Evolutionary conservation across 2,329 filamentous ascomycete species (phyloP).

Genomic region (Penicillium sp.): DNA sequence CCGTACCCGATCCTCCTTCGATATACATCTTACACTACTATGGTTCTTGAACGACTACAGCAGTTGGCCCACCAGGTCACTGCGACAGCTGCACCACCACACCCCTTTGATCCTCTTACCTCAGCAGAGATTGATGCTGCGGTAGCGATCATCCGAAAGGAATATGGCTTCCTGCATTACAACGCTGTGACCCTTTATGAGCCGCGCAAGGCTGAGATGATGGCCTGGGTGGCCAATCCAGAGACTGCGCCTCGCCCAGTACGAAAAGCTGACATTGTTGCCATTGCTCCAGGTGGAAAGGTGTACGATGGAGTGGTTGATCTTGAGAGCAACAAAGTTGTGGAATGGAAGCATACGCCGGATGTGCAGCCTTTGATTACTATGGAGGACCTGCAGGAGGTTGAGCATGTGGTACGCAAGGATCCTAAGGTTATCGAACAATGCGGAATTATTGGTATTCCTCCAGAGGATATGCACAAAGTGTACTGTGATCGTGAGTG

Average conservation of each 20-base stretch:
- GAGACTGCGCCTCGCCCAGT: conserved; percentile 63
- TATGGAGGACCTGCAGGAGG: conserved; percentile 83
- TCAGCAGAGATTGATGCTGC: conserved; percentile 72
- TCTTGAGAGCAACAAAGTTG: conserved; percentile 66
- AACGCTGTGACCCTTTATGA: conserved; percentile 85
- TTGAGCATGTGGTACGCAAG: conserved; percentile 74
- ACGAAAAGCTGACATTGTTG: conserved; percentile 80
- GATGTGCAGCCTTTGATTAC: conserved; percentile 88
- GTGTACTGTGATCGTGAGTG: conserved; percentile 84
- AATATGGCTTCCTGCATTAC: conserved; percentile 74
- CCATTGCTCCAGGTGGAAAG: conserved; percentile 75
- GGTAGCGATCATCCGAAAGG: conserved; percentile 68
- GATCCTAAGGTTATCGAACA: conserved; percentile 90
- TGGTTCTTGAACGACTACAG: conserved; percentile 67
- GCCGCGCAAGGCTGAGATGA: conserved; percentile 83
- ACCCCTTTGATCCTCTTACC: conserved; percentile 79
- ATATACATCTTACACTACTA: conserved; percentile 31
- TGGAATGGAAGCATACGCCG: conserved; percentile 73
- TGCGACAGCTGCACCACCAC: conserved; percentile 57
- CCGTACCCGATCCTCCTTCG: background rate
- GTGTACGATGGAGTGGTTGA: conserved; percentile 84
- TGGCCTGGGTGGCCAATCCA: conserved; percentile 73
- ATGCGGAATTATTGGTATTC: conserved; percentile 79
- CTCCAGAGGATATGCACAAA: conserved; percentile 85
- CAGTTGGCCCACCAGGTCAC: conserved; percentile 66